Conservation (phyloP, 1,139 yeast genomes). For the Sugiyamaella sp. region DNA sequence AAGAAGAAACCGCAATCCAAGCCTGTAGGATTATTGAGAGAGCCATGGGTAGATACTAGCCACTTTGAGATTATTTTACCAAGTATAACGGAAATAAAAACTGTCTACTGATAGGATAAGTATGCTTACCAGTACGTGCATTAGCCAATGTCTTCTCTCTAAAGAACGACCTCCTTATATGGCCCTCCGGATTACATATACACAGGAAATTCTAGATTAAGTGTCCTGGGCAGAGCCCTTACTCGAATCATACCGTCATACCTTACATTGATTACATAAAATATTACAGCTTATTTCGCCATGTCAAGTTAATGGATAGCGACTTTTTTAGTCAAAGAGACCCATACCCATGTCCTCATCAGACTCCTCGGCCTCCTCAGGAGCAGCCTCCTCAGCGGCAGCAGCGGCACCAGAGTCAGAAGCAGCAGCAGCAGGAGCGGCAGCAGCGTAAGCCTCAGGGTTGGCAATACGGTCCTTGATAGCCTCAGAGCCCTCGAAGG, state of each 20-base stretch:
- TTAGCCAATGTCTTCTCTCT: too few relatives aligned
- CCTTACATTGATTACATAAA: background rate
- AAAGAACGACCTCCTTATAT: too few relatives aligned
- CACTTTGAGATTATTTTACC: too few relatives aligned
- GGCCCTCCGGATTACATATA: too few relatives aligned
- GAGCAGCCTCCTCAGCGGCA: constrained; percentile 73
- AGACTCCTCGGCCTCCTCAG: constrained; percentile 73
- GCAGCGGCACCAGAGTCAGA: constrained; percentile 63
- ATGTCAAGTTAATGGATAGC: constrained; percentile 6
- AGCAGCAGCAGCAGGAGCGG: constrained; percentile 85
- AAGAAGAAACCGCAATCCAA: constrained; percentile 44
- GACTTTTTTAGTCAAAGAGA: constrained; percentile 78
- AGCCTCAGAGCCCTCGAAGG: constrained; percentile 98
- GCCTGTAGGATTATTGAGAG: constrained; percentile 18
- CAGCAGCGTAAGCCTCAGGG: constrained; percentile 99
- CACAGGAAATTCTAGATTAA: too few relatives aligned
- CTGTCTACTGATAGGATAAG: too few relatives aligned
- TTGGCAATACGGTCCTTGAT: constrained; percentile 99
- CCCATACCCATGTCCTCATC: constrained; percentile 98
- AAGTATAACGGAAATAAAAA: too few relatives aligned
- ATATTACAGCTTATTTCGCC: background rate
- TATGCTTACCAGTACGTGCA: too few relatives aligned
- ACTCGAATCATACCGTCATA: background rate
- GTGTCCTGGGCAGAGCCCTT: too few relatives aligned
- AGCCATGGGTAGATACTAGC: constrained; percentile 16